Evolutionary conservation across 768 basidiomycete species (phyloP), one percentile per base, ranked within the genome.

Genomic region (Chlorophyllum brunneum): DNA sequence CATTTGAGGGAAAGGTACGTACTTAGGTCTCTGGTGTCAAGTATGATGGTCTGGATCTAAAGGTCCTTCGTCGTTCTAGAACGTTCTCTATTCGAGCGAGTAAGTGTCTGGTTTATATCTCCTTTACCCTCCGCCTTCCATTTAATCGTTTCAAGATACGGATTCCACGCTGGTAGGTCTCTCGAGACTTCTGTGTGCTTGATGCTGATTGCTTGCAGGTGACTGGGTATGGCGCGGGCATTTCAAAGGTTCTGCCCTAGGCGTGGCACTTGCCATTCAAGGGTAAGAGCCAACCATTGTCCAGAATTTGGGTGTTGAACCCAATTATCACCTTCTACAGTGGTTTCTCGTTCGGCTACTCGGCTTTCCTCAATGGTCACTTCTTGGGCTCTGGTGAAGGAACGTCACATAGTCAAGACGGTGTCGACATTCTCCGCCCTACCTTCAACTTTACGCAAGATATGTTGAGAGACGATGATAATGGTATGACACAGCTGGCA

Each of bases 1-100:
- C 83, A 4, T 65, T 72, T 31, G 78, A 75, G 52, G 82, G 82
- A 10, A 80, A 83, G 57, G 82, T 81, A 2, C 58, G 73, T 20
- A 63, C 73, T 23, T 13, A 40, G 7, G n/a, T 6, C n/a, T n/a
- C n/a, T n/a, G n/a, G 2, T 24, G 37, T 10, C 16, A n/a, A 5
- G 27, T n/a, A n/a, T n/a, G n/a, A n/a, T n/a, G n/a, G n/a, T n/a
- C n/a, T 16, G 15, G n/a, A 5, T 22, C 18, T 15, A 4, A 20
- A 4, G n/a, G 5, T 20, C 16, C 20, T 26, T 13, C 27, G 9
- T 9, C 8, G 27, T 7, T n/a, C 1, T 13, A 49, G 48, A 40
- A 29, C 10, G 27, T 49, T 7, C 48, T 49, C n/a, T 49, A 49
- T 26, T 49, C 48, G 15, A 39, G 48, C 48, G 48, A 49, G 48